Conservation (phyloP, 805 yeast genomes). For the Torulaspora delbrueckii region DNA sequence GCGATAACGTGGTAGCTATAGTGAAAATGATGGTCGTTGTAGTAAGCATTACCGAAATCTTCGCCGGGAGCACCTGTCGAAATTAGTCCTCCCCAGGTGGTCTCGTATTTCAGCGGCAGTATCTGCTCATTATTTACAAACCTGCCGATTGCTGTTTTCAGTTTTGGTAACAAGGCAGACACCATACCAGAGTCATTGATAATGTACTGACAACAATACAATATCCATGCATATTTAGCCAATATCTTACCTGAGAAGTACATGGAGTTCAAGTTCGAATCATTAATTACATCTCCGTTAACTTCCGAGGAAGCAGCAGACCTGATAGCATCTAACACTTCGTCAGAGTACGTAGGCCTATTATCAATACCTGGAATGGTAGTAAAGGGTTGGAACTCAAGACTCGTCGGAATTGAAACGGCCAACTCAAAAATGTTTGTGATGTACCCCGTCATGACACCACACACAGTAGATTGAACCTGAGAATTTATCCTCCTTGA, state of each 20-base stretch:
- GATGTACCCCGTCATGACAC: slow-evolving; percentile 43
- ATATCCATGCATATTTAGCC: slow-evolving; percentile 85
- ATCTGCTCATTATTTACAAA: slow-evolving; percentile 67
- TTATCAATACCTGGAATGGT: slow-evolving; percentile 29
- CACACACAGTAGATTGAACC: slow-evolving; percentile 49
- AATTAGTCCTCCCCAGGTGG: slow-evolving; percentile 70
- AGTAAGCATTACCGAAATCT: slow-evolving; percentile 70
- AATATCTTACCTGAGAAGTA: slow-evolving; percentile 83
- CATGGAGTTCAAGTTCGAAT: slow-evolving; percentile 68
- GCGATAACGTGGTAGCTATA: slow-evolving; percentile 73
- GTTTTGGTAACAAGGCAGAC: slow-evolving; percentile 44
- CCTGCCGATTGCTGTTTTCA: slow-evolving; percentile 64
- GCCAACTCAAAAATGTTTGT: slow-evolving; percentile 40
- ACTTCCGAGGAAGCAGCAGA: slow-evolving; percentile 37
- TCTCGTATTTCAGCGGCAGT: slow-evolving; percentile 73
- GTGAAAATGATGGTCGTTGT: slow-evolving; percentile 74
- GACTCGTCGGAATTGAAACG: slow-evolving; percentile 41
- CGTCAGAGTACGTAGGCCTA: slow-evolving; percentile 26
- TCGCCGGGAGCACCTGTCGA: slow-evolving; percentile 57
- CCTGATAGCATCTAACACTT: slow-evolving; percentile 31
- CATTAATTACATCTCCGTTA: slow-evolving; percentile 39
- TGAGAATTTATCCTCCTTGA: slow-evolving; percentile 15
- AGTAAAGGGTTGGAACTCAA: slow-evolving; percentile 45
- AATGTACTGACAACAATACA: slow-evolving; percentile 65
- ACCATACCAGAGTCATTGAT: slow-evolving; percentile 54